These are phyloP conservation scores for Aspergillus carlsbadensis DNA, from an alignment of 495 filamentous ascomycete species.

Conservation along the genomic window DNA sequence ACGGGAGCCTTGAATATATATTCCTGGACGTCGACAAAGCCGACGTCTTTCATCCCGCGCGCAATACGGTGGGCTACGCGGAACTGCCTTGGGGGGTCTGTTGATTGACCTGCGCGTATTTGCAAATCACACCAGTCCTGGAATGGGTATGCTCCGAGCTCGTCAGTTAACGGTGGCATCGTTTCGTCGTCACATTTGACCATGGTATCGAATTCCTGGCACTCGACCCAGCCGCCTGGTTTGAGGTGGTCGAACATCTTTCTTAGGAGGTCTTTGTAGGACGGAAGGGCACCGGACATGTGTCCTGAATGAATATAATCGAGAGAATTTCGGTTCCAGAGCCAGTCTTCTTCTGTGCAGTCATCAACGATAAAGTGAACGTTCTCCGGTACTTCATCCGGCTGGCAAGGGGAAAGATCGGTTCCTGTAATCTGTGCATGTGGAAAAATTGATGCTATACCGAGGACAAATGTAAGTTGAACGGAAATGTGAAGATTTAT, in stretches of 20 bases:
- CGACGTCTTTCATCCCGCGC: constrained; percentile 56
- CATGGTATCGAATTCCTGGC: constrained; percentile 59
- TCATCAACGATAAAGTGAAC: constrained; percentile 60
- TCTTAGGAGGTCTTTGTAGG: constrained; percentile 40
- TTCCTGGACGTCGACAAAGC: constrained; percentile 64
- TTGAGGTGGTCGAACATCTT: constrained; percentile 50
- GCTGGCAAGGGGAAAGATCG: constrained; percentile 65
- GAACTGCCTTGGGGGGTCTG: constrained; percentile 51
- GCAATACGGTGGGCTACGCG: constrained; percentile 52
- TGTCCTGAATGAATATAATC: constrained; percentile 49
- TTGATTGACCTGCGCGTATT: constrained; percentile 42
- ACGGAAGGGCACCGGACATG: constrained; percentile 41
- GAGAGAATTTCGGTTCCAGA: constrained; percentile 45
- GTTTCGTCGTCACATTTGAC: constrained; percentile 61
- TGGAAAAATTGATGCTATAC: constrained; percentile 51
- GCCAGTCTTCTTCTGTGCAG: constrained; percentile 50
- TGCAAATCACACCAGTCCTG: constrained; percentile 54
- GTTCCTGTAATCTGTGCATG: constrained; percentile 56
- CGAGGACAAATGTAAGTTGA: neutral
- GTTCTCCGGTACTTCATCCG: constrained; percentile 54
- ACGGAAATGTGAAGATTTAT: too few relatives aligned
- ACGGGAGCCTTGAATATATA: constrained; percentile 54
- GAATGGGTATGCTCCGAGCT: constrained; percentile 41
- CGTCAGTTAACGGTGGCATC: constrained; percentile 48
- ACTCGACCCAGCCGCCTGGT: constrained; percentile 67